phyloP scores from a whole-genome alignment of 768 basidiomycete genomes.

The Suillus americanus region DNA sequence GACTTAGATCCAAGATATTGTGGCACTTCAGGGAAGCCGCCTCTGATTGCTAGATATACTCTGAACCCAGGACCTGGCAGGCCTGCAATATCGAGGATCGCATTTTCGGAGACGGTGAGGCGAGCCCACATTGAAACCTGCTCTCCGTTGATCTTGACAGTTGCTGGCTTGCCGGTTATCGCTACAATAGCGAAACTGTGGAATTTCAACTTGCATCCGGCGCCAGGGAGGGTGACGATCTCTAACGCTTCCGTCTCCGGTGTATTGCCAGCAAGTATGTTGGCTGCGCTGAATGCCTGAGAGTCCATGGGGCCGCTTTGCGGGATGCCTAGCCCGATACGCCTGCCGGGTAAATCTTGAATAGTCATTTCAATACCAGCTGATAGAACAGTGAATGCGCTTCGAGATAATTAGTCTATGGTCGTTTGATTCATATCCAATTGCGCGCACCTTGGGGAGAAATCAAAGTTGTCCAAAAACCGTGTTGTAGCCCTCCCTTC shows the following conservation, averaged over 20 bases:
- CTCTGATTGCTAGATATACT: constrained; percentile 53
- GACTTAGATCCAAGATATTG: constrained; percentile 63
- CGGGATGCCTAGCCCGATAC: constrained; percentile 57
- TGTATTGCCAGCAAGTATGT: constrained; percentile 57
- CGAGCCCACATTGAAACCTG: constrained; percentile 48
- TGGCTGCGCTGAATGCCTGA: constrained; percentile 54
- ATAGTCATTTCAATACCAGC: constrained; percentile 57
- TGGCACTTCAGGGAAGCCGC: constrained; percentile 60
- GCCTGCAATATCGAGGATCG: constrained; percentile 40
- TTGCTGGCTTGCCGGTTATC: constrained; percentile 51
- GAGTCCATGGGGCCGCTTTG: constrained; percentile 65
- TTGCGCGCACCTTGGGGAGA: constrained; percentile 37
- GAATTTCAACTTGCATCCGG: constrained; percentile 49
- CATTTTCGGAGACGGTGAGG: constrained; percentile 44
- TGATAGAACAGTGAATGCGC: constrained; percentile 52
- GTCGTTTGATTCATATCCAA: neutral
- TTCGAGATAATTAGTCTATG: constrained; percentile 14
- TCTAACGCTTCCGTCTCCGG: constrained; percentile 55
- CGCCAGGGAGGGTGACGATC: constrained; percentile 44
- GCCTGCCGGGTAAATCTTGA: constrained; percentile 58
- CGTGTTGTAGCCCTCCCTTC: constrained; percentile 46
- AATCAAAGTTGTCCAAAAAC: constrained; percentile 47
- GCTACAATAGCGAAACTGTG: constrained; percentile 48
- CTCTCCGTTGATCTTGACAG: constrained; percentile 42
- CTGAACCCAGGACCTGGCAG: constrained; percentile 43